Conservation (phyloP, 352 stramenopile genomes). For the Lagenidium sp. region DNA sequence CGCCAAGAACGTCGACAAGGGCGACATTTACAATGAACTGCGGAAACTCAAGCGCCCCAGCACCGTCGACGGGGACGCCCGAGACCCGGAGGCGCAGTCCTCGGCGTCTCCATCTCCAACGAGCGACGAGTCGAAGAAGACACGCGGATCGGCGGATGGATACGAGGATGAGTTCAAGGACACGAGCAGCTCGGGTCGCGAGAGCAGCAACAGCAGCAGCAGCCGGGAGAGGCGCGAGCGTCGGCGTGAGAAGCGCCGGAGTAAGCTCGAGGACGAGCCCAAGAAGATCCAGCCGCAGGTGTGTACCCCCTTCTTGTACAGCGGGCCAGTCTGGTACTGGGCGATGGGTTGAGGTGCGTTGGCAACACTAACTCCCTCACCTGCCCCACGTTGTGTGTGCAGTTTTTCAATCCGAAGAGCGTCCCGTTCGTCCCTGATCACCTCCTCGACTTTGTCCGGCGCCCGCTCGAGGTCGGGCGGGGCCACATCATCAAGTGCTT, state of each 20-base stretch:
- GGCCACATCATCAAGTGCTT: slow-evolving; percentile 84
- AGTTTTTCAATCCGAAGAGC: slow-evolving; percentile 81
- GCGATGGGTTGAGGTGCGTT: background rate
- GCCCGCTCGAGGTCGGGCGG: slow-evolving; percentile 62
- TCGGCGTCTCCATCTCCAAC: background rate
- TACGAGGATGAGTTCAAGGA: slow-evolving; percentile 30
- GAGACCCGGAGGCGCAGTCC: slow-evolving; percentile 15
- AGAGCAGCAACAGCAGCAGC: slow-evolving; percentile 5
- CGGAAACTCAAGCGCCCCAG: slow-evolving; percentile 34
- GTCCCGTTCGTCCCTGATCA: slow-evolving; percentile 78
- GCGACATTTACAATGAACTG: slow-evolving; percentile 52
- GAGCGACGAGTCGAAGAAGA: slow-evolving; percentile 4
- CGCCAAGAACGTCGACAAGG: slow-evolving; percentile 12
- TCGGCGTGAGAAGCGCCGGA: slow-evolving; percentile 39
- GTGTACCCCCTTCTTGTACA: no score
- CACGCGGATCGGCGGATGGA: slow-evolving; percentile 5
- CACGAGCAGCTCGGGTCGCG: slow-evolving; percentile 1
- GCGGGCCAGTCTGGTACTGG: background rate
- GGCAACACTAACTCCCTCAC: background rate
- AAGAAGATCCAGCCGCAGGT: slow-evolving; percentile 64
- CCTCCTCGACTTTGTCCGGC: slow-evolving; percentile 73
- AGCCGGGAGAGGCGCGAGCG: slow-evolving; percentile 34
- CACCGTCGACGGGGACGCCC: slow-evolving; percentile 19
- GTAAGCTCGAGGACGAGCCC: slow-evolving; percentile 50
- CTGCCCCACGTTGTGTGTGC: background rate